phyloP scores from a whole-genome alignment of 2,329 filamentous ascomycete genomes.

The Penicillium janthinellum region DNA sequence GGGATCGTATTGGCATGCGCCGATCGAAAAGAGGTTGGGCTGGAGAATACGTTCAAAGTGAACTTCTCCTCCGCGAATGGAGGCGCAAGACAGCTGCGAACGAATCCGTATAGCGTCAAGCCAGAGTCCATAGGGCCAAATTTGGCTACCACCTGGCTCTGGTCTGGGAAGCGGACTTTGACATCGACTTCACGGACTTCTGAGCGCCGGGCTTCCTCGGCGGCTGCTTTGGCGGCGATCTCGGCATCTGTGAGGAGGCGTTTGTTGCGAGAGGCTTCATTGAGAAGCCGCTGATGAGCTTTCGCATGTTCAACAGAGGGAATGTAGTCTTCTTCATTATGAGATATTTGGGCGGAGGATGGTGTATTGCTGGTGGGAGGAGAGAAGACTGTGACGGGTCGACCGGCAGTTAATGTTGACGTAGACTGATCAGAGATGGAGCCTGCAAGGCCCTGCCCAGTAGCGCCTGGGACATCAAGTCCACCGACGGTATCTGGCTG shows the following conservation, averaged over 20 bases:
- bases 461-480: conserved; percentile 1
- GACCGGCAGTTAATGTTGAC: conserved; percentile 44
- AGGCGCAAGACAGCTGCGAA: conserved; percentile 69
- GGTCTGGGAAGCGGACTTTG: conserved; percentile 85
- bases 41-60: conserved; percentile 63
- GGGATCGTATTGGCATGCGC: conserved; percentile 36
- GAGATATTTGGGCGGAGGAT: conserved; percentile 67
- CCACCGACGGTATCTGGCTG: conserved; percentile 8
- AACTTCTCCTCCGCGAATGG: conserved; percentile 64
- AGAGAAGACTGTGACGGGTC: conserved; percentile 69
- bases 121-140: conserved; percentile 70
- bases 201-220: conserved; percentile 66
- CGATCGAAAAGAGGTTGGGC: conserved; percentile 22
- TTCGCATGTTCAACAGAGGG: conserved; percentile 85
- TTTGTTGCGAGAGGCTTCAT: conserved; percentile 74
- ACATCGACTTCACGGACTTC: conserved; percentile 70
- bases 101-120: conserved; percentile 71
- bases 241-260: conserved; percentile 83
- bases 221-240: conserved; percentile 68
- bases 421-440: conserved; percentile 25
- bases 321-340: conserved; percentile 74
- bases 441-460: conserved; percentile 20
- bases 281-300: conserved; percentile 73
- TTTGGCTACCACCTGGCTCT: conserved; percentile 73
- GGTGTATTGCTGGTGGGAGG: conserved; percentile 76